Conservation (phyloP, 169 alveolate species). For the Eimeria maxima region DNA sequence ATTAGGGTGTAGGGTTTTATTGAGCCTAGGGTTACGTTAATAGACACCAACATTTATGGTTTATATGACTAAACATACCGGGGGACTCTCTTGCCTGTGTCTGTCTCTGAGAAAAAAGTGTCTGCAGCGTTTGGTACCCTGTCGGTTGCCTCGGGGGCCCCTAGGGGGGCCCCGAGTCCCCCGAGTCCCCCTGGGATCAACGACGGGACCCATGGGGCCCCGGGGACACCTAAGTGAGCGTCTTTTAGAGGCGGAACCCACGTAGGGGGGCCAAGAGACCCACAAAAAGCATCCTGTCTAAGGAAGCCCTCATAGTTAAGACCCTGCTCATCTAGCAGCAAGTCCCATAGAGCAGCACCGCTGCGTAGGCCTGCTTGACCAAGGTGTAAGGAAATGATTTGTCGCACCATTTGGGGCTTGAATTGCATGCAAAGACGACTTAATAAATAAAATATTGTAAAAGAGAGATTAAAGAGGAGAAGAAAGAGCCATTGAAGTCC, state of each 20-base stretch:
- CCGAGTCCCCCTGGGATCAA: not conserved
- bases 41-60: not conserved
- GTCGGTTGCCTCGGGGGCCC: not conserved
- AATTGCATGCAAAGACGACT: not conserved
- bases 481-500: not conserved
- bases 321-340: conserved; percentile 73
- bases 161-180: too few relatives aligned
- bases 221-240: not conserved
- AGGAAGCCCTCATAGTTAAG: conserved; percentile 48
- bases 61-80: not conserved
- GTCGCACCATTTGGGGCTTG: conserved; percentile 50
- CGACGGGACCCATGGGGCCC: not conserved
- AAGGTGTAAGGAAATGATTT: conserved; percentile 30
- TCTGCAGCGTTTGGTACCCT: conserved; percentile 17
- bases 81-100: conserved; percentile 35
- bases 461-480: too few relatives aligned
- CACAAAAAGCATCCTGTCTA: too few relatives aligned
- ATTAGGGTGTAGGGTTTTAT: too few relatives aligned
- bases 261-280: too few relatives aligned
- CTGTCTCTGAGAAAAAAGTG: conserved; percentile 54
- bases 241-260: not conserved
- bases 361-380: conserved; percentile 73
- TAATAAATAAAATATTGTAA: too few relatives aligned
- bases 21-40: too few relatives aligned
- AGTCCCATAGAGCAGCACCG: conserved; percentile 69